Evolutionary conservation across 768 basidiomycete species (phyloP).

Genomic region (Trametes maxima): DNA sequence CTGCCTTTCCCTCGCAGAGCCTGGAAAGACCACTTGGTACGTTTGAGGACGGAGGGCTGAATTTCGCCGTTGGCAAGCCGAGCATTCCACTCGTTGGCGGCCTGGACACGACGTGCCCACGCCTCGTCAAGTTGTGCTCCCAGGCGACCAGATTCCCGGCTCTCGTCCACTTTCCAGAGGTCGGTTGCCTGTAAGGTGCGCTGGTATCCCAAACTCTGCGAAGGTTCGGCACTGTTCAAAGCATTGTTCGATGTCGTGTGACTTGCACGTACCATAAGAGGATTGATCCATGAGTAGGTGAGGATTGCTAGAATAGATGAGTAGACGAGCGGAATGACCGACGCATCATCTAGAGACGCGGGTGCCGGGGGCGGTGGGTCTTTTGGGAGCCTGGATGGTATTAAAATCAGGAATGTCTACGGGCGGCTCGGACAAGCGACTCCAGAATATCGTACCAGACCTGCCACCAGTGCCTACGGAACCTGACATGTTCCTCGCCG

Average conservation of each 20-base stretch:
- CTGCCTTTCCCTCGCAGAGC: slow-evolving; percentile 23
- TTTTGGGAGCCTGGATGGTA: slow-evolving; percentile 52
- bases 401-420: neutral
- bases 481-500: slow-evolving; percentile 38
- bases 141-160: slow-evolving; percentile 51
- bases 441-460: slow-evolving; percentile 43
- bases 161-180: slow-evolving; percentile 64
- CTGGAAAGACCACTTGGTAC: slow-evolving; percentile 45
- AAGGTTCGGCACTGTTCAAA: neutral
- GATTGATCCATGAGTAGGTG: slow-evolving; percentile 68
- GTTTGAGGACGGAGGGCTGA: slow-evolving; percentile 42
- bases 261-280: slow-evolving; percentile 48
- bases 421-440: no score
- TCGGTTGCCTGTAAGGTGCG: slow-evolving; percentile 75
- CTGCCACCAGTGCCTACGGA: slow-evolving; percentile 55
- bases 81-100: slow-evolving; percentile 59
- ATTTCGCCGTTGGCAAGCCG: slow-evolving; percentile 48
- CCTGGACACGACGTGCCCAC: slow-evolving; percentile 50
- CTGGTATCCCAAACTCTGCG: slow-evolving; percentile 63
- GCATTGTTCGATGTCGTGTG: neutral
- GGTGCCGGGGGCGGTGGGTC: slow-evolving; percentile 61
- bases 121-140: slow-evolving; percentile 56
- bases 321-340: slow-evolving; percentile 57
- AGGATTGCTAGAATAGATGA: slow-evolving; percentile 62
- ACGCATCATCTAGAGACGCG: slow-evolving; percentile 55